Percentiles rank a stretch among this genome's conserved stretches.
Evolutionary conservation across 306 rosid species (phyloP).

Genomic region (Mimosa pudica): DNA sequence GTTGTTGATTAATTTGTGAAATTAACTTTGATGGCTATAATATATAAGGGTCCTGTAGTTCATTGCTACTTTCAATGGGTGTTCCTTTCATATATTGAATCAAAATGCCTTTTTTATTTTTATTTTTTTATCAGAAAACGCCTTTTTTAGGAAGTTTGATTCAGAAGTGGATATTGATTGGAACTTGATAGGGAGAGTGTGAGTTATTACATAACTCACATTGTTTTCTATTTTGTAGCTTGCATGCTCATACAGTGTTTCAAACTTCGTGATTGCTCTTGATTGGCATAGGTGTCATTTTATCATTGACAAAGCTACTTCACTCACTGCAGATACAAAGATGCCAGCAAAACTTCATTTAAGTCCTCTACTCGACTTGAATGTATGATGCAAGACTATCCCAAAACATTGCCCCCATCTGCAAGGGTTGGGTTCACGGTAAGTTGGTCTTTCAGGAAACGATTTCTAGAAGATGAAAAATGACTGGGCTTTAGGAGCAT

Average conservation of each 20-base stretch:
- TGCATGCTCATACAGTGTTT: neutral
- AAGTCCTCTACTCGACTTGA: conserved; percentile 96
- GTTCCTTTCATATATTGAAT: neutral
- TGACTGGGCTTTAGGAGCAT: neutral
- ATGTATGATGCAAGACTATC: conserved; percentile 99
- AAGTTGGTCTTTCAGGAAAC: conserved; percentile 39
- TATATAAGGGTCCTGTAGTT: conserved; percentile 1
- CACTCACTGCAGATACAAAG: conserved; percentile 75
- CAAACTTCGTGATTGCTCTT: conserved; percentile 7
- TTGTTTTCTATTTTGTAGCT: conserved; percentile 10
- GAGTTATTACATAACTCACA: neutral
- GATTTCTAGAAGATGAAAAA: conserved; percentile 22
- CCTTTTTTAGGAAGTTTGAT: conserved; percentile 20
- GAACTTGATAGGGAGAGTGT: neutral
- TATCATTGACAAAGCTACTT: conserved; percentile 11
- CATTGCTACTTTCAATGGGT: conserved; percentile 5
- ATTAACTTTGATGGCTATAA: neutral
- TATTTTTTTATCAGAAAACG: too few relatives aligned
- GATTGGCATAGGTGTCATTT: conserved; percentile 7
- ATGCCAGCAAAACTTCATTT: conserved; percentile 84
- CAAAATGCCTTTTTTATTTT: conserved; percentile 8
- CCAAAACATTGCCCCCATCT: conserved; percentile 77
- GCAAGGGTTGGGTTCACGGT: conserved; percentile 99
- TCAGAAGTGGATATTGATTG: conserved; percentile 1
- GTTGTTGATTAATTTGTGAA: neutral